Evolutionary conservation across 495 filamentous ascomycete species (phyloP).

Genomic region (Bacidia rubella): DNA sequence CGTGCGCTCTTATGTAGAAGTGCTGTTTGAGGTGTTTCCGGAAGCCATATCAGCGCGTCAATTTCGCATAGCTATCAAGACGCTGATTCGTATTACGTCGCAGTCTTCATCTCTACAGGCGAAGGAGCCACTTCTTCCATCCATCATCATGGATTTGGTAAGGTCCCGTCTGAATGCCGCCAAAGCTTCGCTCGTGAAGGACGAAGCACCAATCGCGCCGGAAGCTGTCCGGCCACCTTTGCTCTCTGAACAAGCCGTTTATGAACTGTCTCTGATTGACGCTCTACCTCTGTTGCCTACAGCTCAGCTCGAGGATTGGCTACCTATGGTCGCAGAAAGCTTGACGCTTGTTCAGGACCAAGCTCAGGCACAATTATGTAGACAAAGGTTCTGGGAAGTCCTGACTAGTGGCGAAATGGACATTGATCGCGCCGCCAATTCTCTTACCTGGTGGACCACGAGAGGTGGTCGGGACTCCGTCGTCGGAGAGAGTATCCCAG

Average conservation of each 20-base stretch:
- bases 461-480: slow-evolving; percentile 53
- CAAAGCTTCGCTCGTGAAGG: slow-evolving; percentile 36
- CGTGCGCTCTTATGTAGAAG: slow-evolving; percentile 75
- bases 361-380: slow-evolving; percentile 48
- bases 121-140: slow-evolving; percentile 59
- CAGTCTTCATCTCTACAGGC: slow-evolving; percentile 63
- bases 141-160: slow-evolving; percentile 69
- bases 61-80: slow-evolving; percentile 88
- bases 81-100: slow-evolving; percentile 70
- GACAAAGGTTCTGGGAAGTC: slow-evolving; percentile 72
- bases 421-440: slow-evolving; percentile 66
- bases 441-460: slow-evolving; percentile 78
- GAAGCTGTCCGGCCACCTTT: slow-evolving; percentile 14
- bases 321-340: slow-evolving; percentile 56
- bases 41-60: slow-evolving; percentile 70
- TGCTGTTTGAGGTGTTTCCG: slow-evolving; percentile 78
- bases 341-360: slow-evolving; percentile 48
- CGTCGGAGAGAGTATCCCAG: slow-evolving; percentile 34
- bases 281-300: slow-evolving; percentile 61
- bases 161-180: slow-evolving; percentile 49
- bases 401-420: slow-evolving; percentile 83
- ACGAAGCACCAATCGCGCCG: slow-evolving; percentile 19
- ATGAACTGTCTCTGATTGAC: slow-evolving; percentile 71
- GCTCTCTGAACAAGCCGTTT: slow-evolving; percentile 69
- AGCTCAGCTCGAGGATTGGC: slow-evolving; percentile 59